Conservation (phyloP, 2,329 filamentous ascomycete genomes). For the Aspergillus carbonarius region DNA sequence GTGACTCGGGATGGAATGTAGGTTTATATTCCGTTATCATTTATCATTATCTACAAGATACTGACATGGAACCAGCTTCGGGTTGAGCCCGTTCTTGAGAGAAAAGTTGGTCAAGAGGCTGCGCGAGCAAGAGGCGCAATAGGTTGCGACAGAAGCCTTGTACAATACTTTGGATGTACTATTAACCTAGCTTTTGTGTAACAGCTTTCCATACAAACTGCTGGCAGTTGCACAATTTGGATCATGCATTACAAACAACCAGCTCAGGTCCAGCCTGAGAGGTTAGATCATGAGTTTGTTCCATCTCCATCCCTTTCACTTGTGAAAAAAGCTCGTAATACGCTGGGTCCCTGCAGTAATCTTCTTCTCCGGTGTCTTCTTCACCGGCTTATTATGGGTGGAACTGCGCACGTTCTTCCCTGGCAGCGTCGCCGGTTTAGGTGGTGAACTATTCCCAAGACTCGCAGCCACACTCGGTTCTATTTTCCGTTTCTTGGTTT, state of each 20-base stretch:
- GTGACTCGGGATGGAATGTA: slow-evolving; percentile 61
- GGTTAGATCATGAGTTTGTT: background rate
- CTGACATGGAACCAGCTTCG: slow-evolving; percentile 38
- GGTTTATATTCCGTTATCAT: slow-evolving; percentile 26
- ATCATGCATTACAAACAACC: background rate
- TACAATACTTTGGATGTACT: slow-evolving; percentile 17
- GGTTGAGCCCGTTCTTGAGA: slow-evolving; percentile 49
- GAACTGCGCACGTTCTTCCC: slow-evolving; percentile 55
- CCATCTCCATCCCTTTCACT: slow-evolving; percentile 22
- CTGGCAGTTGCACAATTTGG: slow-evolving; percentile 15
- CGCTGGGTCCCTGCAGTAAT: slow-evolving; percentile 51
- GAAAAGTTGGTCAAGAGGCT: slow-evolving; percentile 52
- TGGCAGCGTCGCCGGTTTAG: slow-evolving; percentile 25
- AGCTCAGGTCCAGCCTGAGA: background rate
- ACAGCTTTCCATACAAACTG: slow-evolving; percentile 11
- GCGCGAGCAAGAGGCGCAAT: slow-evolving; percentile 33
- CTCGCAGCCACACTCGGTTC: slow-evolving; percentile 16
- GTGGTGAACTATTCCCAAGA: slow-evolving; percentile 22
- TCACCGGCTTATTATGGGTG: slow-evolving; percentile 54
- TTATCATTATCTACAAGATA: background rate
- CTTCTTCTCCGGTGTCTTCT: slow-evolving; percentile 45
- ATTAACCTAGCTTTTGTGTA: background rate
- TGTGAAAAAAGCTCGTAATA: slow-evolving; percentile 52
- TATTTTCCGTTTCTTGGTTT: slow-evolving; percentile 27
- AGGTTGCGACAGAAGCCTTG: slow-evolving; percentile 4